Conservation (phyloP, 345 rosid genomes). For the Melastoma malabathricum region DNA sequence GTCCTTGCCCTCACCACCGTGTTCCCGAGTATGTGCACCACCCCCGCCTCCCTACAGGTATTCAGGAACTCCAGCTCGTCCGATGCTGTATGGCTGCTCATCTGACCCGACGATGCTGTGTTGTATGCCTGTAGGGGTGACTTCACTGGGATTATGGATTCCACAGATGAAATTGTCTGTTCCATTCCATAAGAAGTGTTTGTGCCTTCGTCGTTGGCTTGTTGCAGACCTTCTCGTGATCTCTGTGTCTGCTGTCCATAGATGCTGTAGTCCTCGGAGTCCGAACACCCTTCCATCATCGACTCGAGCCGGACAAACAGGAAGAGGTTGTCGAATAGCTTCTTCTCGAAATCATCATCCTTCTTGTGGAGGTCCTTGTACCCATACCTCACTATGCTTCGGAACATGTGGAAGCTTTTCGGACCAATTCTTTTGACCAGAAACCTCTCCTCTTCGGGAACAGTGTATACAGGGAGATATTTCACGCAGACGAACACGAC, state of each 20-base stretch:
- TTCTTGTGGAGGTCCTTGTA: slow-evolving; percentile 21
- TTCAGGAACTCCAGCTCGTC: slow-evolving; percentile 17
- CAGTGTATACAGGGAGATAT: slow-evolving; percentile 24
- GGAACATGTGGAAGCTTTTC: slow-evolving; percentile 19
- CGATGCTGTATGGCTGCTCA: slow-evolving; percentile 1
- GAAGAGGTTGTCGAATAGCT: slow-evolving; percentile 16
- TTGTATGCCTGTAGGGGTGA: neutral
- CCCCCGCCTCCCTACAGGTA: slow-evolving; percentile 11
- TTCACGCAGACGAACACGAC: slow-evolving; percentile 21
- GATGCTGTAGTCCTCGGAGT: slow-evolving; percentile 12
- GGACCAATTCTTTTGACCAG: slow-evolving; percentile 16
- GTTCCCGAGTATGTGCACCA: slow-evolving; percentile 21
- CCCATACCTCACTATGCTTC: slow-evolving; percentile 26
- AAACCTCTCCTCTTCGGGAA: slow-evolving; percentile 21
- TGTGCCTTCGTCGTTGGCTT: neutral
- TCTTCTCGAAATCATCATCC: slow-evolving; percentile 20
- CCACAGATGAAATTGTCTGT: neutral
- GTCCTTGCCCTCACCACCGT: slow-evolving; percentile 12
- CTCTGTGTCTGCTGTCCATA: slow-evolving; percentile 6
- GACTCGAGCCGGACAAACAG: slow-evolving; percentile 15
- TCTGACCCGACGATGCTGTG: neutral
- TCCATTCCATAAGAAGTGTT: neutral
- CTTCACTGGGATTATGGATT: slow-evolving; percentile 3
- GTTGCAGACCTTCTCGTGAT: slow-evolving; percentile 2
- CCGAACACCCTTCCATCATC: slow-evolving; percentile 18